Base-by-base conservation (phyloP, 169 alveolate species). In the Eimeria necatrix region DNA sequence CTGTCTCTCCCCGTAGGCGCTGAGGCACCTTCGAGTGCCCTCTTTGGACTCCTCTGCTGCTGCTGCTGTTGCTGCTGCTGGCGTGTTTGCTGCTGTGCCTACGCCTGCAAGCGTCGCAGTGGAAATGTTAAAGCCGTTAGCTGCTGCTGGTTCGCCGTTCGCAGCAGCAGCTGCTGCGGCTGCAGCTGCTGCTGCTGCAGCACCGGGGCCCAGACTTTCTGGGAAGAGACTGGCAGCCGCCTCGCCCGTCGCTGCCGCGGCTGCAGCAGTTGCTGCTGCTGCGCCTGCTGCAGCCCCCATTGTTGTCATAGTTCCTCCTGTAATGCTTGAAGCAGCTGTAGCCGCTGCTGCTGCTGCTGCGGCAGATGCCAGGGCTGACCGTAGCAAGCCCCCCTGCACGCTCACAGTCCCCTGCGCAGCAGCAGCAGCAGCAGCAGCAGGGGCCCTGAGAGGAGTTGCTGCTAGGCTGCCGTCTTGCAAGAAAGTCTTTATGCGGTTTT, bases 161-260 rank as follows among this genome's bases (percentile, higher is more conserved):
- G 22, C 78, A 26, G 83, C 52, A 71, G 83, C 48, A 32, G 83
- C 83, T 10, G 4, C 51, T 22, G 83, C 53, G 0, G 53, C 51
- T n/a, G 83, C 83, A 71, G 83, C 83, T n/a, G 83, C 83, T n/a
- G 83, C 83, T 6, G 83, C 83, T n/a, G 83, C 83, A 4, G 83
- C 74, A 61, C n/a, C 2, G 2, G 2, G 41, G 2, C 68, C 22
- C 68, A 12, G 68, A 10, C 22, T 12, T 12, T 10, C 12, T 16
- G 68, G 22, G 12, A 32, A 10, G 12, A 12, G 12, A 26, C 74
- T 61, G 74, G 41, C 74, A 56, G 20, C 68, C 22, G 20, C 68
- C 20, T 0, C 68, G 12, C 22, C 68, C 12, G 22, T 10, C 12
- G 68, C 68, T 10, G 68, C 68, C 0, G 22, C 20, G 68, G 22